Percentiles rank a stretch among this genome's conserved stretches.
Evolutionary conservation across 352 stramenopile species (phyloP).

Genomic region (Achlya hypogyna): DNA sequence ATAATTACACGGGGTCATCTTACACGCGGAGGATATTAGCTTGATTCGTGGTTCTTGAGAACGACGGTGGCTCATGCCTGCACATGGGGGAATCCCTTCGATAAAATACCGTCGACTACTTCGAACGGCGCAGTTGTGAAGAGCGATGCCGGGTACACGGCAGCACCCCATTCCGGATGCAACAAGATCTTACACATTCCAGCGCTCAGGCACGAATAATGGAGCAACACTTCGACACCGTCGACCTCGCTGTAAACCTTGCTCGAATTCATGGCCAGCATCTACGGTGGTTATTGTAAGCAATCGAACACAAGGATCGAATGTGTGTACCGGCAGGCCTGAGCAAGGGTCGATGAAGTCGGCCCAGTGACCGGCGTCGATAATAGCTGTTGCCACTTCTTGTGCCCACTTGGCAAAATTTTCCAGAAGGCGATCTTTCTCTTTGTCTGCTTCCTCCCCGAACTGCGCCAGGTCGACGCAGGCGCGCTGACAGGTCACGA

Average conservation of each 20-base stretch:
- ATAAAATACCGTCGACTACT: constrained; percentile 51
- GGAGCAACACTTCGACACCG: constrained; percentile 84
- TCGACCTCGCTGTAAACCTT: constrained; percentile 96
- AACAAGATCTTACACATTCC: constrained; percentile 96
- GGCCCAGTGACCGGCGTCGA: constrained; percentile 82
- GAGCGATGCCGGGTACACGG: constrained; percentile 94
- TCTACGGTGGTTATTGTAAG: constrained; percentile 29
- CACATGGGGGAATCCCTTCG: constrained; percentile 12
- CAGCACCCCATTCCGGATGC: constrained; percentile 90
- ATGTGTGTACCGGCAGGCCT: constrained; percentile 70
- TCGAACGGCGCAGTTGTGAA: constrained; percentile 90
- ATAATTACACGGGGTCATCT: neutral
- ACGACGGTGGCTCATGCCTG: neutral
- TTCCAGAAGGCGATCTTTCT: constrained; percentile 95
- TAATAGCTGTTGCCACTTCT: constrained; percentile 69
- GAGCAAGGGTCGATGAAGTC: constrained; percentile 98
- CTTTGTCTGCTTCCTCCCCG: constrained; percentile 85
- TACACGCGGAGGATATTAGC: neutral
- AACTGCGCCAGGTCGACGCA: constrained; percentile 92
- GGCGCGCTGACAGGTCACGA: constrained; percentile 92
- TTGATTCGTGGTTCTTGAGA: neutral
- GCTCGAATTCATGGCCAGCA: constrained; percentile 87
- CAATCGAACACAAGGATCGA: too few species aligned
- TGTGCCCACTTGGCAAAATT: constrained; percentile 91
- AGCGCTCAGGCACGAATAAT: constrained; percentile 76